These are phyloP conservation scores for Macrophomina pseudophaseolina DNA, from an alignment of 2,329 filamentous ascomycete genomes.

Conservation along the genomic window DNA sequence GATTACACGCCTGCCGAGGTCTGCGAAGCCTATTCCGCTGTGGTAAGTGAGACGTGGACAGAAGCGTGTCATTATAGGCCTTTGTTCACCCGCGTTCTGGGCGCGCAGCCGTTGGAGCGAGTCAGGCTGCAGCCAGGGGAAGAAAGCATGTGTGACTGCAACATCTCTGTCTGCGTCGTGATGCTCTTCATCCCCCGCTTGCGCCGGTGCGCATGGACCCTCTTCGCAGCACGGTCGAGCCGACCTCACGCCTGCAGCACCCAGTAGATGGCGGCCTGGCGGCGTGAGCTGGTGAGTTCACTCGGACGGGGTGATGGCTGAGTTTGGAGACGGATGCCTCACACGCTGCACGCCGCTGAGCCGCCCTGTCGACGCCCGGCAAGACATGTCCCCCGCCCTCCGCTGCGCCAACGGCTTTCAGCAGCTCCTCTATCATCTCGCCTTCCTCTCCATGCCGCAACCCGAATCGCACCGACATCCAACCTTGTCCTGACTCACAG, in stretches of 20 bases:
- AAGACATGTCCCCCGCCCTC: not conserved
- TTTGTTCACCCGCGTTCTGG: not conserved
- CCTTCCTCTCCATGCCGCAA: not conserved
- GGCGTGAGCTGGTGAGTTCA: not conserved
- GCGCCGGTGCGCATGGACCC: not conserved
- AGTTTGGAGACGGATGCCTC: not conserved
- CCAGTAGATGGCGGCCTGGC: not conserved
- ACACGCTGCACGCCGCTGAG: not conserved
- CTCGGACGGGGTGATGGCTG: not conserved
- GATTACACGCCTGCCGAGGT: not conserved
- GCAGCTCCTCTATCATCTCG: not conserved
- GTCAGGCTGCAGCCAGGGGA: not conserved
- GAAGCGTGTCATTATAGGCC: not conserved
- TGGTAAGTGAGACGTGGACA: not conserved
- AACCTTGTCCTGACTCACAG: not conserved
- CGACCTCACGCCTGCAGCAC: not conserved
- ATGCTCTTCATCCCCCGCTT: not conserved
- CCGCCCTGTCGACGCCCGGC: not conserved
- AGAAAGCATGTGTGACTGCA: not conserved
- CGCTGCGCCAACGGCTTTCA: not conserved
- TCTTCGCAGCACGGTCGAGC: not conserved
- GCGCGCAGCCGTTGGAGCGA: not conserved
- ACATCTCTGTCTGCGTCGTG: not conserved
- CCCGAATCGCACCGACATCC: not conserved
- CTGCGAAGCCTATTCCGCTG: not conserved